Evolutionary conservation across 202 grass and related monocot species (phyloP).

Genomic region (Zizania palustris): DNA sequence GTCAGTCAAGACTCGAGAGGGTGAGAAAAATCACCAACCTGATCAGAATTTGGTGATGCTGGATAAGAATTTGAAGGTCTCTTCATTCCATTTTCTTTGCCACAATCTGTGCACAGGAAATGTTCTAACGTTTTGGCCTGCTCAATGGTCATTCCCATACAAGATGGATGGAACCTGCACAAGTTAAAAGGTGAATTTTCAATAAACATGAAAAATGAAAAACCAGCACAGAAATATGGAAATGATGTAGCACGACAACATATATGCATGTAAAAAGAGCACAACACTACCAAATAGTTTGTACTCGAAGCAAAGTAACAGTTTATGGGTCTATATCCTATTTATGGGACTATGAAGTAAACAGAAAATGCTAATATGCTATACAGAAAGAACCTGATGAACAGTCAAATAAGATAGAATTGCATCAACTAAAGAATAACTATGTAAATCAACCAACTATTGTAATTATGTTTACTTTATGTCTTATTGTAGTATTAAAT

Average conservation of each 20-base stretch:
- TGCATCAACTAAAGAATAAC: background rate
- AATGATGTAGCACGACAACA: background rate
- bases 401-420: conserved; percentile 13
- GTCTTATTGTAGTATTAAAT: conserved; percentile 1
- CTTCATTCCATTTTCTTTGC: conserved; percentile 74
- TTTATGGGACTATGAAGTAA: conserved; percentile 12
- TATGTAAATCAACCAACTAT: background rate
- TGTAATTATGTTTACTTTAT: conserved; percentile 10
- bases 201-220: conserved; percentile 28
- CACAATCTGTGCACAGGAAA: conserved; percentile 75
- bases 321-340: conserved; percentile 24
- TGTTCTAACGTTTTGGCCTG: conserved; percentile 83
- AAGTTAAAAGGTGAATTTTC: conserved; percentile 28
- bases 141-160: conserved; percentile 93
- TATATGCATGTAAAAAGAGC: conserved; percentile 4
- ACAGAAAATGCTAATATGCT: background rate
- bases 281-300: background rate
- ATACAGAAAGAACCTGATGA: conserved; percentile 3
- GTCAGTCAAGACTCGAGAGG: conserved; percentile 24
- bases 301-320: background rate
- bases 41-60: conserved; percentile 57
- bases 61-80: conserved; percentile 59
- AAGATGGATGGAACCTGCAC: conserved; percentile 88
- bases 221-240: background rate
- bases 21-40: conserved; percentile 45